Conservation (phyloP, 2,329 filamentous ascomycete genomes). For the Phaeosphaeriaceae sp. region DNA sequence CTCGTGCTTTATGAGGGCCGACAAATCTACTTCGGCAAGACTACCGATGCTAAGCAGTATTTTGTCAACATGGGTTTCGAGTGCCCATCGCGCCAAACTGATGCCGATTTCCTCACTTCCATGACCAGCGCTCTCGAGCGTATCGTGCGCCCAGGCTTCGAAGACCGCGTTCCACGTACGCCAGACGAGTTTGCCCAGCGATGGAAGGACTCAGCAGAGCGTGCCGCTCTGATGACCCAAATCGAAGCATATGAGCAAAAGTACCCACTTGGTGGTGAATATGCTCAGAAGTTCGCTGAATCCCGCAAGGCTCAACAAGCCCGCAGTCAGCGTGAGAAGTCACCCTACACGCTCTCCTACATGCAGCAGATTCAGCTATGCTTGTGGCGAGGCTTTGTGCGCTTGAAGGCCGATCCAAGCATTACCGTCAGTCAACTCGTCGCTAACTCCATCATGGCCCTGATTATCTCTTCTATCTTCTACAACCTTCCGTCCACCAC, state of each 20-base stretch:
- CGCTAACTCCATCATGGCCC: slow-evolving; percentile 76
- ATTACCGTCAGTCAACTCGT: slow-evolving; percentile 72
- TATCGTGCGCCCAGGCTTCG: slow-evolving; percentile 53
- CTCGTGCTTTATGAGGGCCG: slow-evolving; percentile 71
- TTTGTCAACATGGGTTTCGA: slow-evolving; percentile 76
- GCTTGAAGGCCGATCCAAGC: slow-evolving; percentile 77
- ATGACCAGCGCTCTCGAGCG: slow-evolving; percentile 65
- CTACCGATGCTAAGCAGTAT: slow-evolving; percentile 69
- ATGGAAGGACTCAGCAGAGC: slow-evolving; percentile 63
- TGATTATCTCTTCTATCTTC: slow-evolving; percentile 83
- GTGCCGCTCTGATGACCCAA: slow-evolving; percentile 51
- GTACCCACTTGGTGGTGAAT: slow-evolving; percentile 55
- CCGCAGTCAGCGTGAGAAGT: slow-evolving; percentile 65
- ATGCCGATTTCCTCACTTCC: slow-evolving; percentile 78
- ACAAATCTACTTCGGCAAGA: slow-evolving; percentile 74
- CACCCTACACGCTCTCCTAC: slow-evolving; percentile 84
- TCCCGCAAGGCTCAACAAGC: slow-evolving; percentile 57
- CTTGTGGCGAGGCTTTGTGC: slow-evolving; percentile 79
- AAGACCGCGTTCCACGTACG: slow-evolving; percentile 56
- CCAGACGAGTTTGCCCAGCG: slow-evolving; percentile 58
- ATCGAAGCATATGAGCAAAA: slow-evolving; percentile 56
- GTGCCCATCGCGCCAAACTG: slow-evolving; percentile 74
- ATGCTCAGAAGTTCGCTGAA: slow-evolving; percentile 54
- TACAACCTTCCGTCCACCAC: slow-evolving; percentile 74
- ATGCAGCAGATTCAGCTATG: slow-evolving; percentile 79